Evolutionary conservation across 192 early-diverging fungal species (phyloP).

Genomic region (Coemansia sp.): DNA sequence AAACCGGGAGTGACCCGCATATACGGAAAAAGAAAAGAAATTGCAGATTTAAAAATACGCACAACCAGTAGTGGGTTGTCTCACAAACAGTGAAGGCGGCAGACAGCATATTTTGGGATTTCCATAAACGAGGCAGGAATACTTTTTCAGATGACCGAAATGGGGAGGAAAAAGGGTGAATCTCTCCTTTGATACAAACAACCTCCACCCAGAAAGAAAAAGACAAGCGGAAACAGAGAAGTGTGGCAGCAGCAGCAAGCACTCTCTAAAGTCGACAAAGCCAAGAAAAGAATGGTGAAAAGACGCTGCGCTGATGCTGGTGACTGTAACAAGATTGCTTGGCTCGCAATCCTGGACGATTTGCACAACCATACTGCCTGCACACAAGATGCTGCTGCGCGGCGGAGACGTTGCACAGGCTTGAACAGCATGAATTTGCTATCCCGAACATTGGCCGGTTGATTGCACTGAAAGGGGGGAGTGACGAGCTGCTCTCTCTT

Average conservation of each 20-base stretch:
- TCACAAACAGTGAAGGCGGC: not conserved
- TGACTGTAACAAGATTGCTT: too few species aligned
- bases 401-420: not conserved
- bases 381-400: too few species aligned
- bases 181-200: too few species aligned
- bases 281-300: not conserved
- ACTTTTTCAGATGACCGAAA: not conserved
- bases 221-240: not conserved
- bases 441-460: not conserved
- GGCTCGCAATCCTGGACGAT: not conserved
- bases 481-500: not conserved
- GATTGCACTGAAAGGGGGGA: not conserved
- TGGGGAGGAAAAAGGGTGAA: too few species aligned
- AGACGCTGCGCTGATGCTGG: too few species aligned
- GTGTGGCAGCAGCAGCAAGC: not conserved
- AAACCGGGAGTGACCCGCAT: not conserved
- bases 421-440: not conserved
- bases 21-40: too few species aligned
- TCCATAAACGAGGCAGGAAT: not conserved
- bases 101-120: not conserved
- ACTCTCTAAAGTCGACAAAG: too few species aligned
- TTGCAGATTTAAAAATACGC: not conserved
- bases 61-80: not conserved
- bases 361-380: not conserved
- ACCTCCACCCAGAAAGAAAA: not conserved